Evolutionary conservation across 2,329 filamentous ascomycete genomes (phyloP).

Genomic region (Fusarium sp.): DNA sequence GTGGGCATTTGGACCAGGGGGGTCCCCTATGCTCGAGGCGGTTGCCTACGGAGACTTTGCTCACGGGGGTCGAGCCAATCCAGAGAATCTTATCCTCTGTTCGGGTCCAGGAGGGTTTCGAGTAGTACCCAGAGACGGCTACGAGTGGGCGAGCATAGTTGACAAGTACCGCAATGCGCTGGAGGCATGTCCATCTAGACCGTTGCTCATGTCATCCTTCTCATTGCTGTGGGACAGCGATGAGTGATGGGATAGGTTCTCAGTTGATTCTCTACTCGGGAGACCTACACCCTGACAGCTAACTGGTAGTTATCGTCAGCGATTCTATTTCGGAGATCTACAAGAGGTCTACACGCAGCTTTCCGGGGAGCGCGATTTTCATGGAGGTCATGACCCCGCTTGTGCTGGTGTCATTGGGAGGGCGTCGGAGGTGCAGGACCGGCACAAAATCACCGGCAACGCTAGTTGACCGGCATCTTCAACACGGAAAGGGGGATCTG

Average conservation of each 20-base stretch:
- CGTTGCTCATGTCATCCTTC: too few species aligned
- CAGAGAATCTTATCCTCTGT: background rate
- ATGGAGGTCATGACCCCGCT: background rate
- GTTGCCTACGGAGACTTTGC: background rate
- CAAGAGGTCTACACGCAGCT: background rate
- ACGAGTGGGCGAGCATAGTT: background rate
- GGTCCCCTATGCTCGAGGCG: background rate
- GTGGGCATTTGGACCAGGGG: background rate
- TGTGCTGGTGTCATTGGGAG: background rate
- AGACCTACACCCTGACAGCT: background rate
- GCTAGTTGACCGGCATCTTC: background rate
- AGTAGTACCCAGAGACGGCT: background rate
- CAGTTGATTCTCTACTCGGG: background rate
- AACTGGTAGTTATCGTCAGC: background rate
- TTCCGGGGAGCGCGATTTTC: rapidly evolving
- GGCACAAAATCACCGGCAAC: background rate
- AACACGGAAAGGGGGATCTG: background rate
- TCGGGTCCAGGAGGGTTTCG: background rate
- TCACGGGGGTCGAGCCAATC: background rate
- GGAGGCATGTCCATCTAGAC: background rate
- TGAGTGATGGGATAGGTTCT: background rate
- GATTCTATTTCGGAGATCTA: background rate
- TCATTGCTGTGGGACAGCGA: too few species aligned
- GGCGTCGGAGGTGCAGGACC: background rate
- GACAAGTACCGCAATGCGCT: background rate